Evolutionary conservation across 768 basidiomycete species (phyloP).

Genomic region (Psilocybe cyanescens): DNA sequence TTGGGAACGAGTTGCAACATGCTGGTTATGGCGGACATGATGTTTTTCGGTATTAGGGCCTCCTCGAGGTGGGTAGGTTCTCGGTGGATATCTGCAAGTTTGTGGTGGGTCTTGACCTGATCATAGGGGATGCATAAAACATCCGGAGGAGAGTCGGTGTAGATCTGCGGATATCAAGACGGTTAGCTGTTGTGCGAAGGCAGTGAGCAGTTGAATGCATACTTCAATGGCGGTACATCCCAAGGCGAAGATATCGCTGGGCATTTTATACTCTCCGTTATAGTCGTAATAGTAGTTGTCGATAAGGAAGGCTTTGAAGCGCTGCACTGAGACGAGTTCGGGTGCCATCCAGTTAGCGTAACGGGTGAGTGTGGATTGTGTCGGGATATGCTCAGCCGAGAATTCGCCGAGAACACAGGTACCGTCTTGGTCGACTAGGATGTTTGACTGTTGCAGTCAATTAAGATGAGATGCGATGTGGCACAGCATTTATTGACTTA

Average conservation of each 20-base stretch:
- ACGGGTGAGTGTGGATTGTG: constrained; percentile 11
- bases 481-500: not conserved
- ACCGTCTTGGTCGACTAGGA: constrained; percentile 23
- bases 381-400: constrained; percentile 20
- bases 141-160: constrained; percentile 18
- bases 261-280: constrained; percentile 25
- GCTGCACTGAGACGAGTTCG: constrained; percentile 20
- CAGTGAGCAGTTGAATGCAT: not conserved
- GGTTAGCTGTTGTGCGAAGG: not conserved
- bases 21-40: constrained; percentile 11
- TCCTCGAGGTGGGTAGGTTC: constrained; percentile 11
- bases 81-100: constrained; percentile 13
- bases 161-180: constrained; percentile 13
- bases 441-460: constrained; percentile 19
- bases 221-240: constrained; percentile 26
- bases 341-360: constrained; percentile 25
- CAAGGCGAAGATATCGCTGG: constrained; percentile 28
- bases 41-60: constrained; percentile 11
- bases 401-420: constrained; percentile 26
- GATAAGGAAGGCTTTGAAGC: constrained; percentile 17
- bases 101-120: constrained; percentile 7
- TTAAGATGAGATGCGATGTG: not conserved
- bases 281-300: constrained; percentile 27
- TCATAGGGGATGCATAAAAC: constrained; percentile 17
- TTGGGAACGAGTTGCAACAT: constrained; percentile 19